Percentiles rank a stretch among this genome's conserved stretches.
Conservation (phyloP, 2,329 filamentous ascomycete genomes). For the Colletotrichum caudatum region DNA sequence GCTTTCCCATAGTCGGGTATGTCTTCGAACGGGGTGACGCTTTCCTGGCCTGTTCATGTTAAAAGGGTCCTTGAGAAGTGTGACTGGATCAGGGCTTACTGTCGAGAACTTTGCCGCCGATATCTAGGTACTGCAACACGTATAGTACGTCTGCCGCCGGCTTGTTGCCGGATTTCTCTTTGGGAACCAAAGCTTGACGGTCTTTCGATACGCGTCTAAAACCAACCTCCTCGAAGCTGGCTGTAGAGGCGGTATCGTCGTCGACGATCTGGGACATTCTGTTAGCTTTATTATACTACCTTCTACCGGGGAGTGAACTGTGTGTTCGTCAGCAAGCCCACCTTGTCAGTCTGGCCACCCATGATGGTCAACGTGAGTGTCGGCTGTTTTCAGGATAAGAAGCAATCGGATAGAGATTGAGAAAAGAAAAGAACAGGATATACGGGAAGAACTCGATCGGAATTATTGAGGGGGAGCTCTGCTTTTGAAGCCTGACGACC, state of each 20-base stretch:
- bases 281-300: neutral
- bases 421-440: neutral
- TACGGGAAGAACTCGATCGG: neutral
- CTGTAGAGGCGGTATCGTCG: constrained; percentile 48
- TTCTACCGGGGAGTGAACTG: too few relatives aligned
- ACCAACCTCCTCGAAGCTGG: constrained; percentile 51
- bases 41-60: constrained; percentile 52
- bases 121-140: constrained; percentile 55
- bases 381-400: neutral
- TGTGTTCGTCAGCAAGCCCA: neutral
- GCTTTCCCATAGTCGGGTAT: constrained; percentile 46
- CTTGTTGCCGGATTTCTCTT: constrained; percentile 44
- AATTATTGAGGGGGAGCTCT: neutral
- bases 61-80: constrained; percentile 27
- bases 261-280: constrained; percentile 26
- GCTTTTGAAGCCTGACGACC: constrained; percentile 4
- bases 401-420: neutral
- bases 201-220: constrained; percentile 24
- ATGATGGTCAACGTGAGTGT: constrained; percentile 5
- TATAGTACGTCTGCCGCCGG: constrained; percentile 55
- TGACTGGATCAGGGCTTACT: constrained; percentile 46
- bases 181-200: constrained; percentile 39
- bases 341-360: constrained; percentile 29
- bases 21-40: constrained; percentile 53
- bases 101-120: constrained; percentile 51